Conservation (phyloP, 495 filamentous ascomycete genomes). For the Aspergillus diversus region DNA sequence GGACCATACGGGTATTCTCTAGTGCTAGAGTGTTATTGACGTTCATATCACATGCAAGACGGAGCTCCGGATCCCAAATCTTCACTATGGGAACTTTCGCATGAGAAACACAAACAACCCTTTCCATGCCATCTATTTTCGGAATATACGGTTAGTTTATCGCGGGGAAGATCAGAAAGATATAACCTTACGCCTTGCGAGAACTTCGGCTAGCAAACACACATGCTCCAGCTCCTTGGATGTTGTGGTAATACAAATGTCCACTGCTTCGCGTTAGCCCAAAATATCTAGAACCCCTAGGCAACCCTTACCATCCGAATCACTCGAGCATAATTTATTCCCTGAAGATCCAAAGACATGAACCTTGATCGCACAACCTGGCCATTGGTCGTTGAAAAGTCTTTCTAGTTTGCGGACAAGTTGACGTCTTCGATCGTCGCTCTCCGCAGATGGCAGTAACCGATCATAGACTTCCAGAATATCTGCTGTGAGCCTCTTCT, state of each 20-base stretch:
- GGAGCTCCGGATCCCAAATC: conserved; percentile 94
- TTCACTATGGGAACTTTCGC: conserved; percentile 99
- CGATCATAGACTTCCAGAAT: conserved; percentile 82
- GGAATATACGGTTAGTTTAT: conserved; percentile 22
- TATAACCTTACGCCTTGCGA: conserved; percentile 73
- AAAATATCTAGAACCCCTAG: neutral
- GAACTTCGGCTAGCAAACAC: conserved; percentile 81
- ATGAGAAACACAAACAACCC: conserved; percentile 87
- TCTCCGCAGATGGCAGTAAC: conserved; percentile 80
- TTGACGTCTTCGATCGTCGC: conserved; percentile 70
- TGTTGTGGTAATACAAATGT: conserved; percentile 93
- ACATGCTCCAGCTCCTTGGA: conserved; percentile 84
- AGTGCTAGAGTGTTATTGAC: conserved; percentile 94
- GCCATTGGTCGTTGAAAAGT: conserved; percentile 88
- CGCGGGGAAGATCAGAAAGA: conserved; percentile 5
- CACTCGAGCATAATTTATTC: conserved; percentile 91
- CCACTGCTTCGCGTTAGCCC: conserved; percentile 62
- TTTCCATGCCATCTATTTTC: conserved; percentile 85
- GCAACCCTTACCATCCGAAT: conserved; percentile 81
- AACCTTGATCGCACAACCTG: conserved; percentile 84
- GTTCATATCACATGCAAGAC: conserved; percentile 96
- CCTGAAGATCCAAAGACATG: conserved; percentile 97
- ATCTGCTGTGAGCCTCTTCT: conserved; percentile 74
- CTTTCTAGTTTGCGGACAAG: conserved; percentile 85
- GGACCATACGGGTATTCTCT: conserved; percentile 97